A percentile compares a stretch with the other conserved stretches of the same genome.
These are phyloP conservation scores for Chalaropsis ovoidea DNA, from an alignment of 2,329 filamentous ascomycete species.

Conservation along the genomic window DNA sequence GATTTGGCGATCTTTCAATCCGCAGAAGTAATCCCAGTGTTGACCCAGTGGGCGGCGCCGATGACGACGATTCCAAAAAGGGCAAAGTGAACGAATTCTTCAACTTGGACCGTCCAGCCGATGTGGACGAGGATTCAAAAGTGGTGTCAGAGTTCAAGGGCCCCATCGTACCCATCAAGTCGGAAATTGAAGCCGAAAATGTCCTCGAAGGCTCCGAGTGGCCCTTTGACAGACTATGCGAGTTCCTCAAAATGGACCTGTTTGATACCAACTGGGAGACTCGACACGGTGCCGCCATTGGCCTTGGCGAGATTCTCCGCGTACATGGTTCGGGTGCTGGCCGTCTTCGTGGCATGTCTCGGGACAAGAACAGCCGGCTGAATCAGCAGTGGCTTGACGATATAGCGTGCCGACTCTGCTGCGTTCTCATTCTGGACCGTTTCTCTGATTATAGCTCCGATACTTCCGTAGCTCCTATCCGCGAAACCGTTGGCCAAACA, in stretches of 20 bases:
- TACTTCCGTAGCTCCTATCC: slow-evolving; percentile 89
- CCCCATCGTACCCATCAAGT: slow-evolving; percentile 66
- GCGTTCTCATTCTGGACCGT: slow-evolving; percentile 91
- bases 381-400: slow-evolving; percentile 89
- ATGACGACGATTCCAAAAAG: slow-evolving; percentile 43
- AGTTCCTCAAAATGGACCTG: slow-evolving; percentile 84
- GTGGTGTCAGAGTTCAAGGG: slow-evolving; percentile 95
- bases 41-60: slow-evolving; percentile 53
- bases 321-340: slow-evolving; percentile 88
- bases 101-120: slow-evolving; percentile 66
- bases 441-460: slow-evolving; percentile 98
- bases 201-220: slow-evolving; percentile 73
- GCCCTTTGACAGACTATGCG: slow-evolving; percentile 89
- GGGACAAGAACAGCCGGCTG: slow-evolving; percentile 62
- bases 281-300: slow-evolving; percentile 91
- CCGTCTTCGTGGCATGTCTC: slow-evolving; percentile 57
- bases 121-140: slow-evolving; percentile 80
- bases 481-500: slow-evolving; percentile 90
- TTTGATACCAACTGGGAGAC: slow-evolving; percentile 94
- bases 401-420: slow-evolving; percentile 85
- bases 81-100: slow-evolving; percentile 74
- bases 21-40: slow-evolving; percentile 51
- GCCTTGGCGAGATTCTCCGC: slow-evolving; percentile 77
- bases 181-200: slow-evolving; percentile 68
- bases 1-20: slow-evolving; percentile 75